These are phyloP conservation scores for Paralagenidium karlingii DNA, from an alignment of 352 stramenopile species.

Conservation along the genomic window DNA sequence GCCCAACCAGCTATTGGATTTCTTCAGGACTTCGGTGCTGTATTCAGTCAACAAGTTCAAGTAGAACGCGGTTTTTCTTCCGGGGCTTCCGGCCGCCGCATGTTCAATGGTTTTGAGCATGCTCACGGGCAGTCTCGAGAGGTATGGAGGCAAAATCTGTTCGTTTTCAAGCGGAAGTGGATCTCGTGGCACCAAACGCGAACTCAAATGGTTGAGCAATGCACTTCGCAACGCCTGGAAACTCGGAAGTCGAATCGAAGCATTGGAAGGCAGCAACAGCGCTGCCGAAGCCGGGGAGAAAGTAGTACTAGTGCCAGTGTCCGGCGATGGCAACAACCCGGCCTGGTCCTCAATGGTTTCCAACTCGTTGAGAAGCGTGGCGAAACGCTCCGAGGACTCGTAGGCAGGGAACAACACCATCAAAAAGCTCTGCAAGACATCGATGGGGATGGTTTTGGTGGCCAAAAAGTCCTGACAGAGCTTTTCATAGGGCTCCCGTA, in stretches of 20 bases:
- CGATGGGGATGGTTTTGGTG: too few species aligned
- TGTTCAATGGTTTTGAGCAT: neutral
- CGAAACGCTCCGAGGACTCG: conserved; percentile 11
- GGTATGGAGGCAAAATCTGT: too few species aligned
- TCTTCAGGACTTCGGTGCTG: conserved; percentile 38
- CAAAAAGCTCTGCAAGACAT: conserved; percentile 17
- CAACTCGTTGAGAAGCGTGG: conserved; percentile 9
- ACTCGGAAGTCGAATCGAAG: too few species aligned
- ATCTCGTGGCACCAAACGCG: too few species aligned
- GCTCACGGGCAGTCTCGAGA: neutral
- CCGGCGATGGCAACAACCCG: neutral
- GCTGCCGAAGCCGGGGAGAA: too few species aligned
- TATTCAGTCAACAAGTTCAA: conserved; percentile 25
- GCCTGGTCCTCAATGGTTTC: neutral
- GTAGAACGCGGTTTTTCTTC: conserved; percentile 2
- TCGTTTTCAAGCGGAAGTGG: too few species aligned
- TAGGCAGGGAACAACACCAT: conserved; percentile 22
- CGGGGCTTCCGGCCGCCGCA: conserved; percentile 1
- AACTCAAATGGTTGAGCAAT: conserved; percentile 1
- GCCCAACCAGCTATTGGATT: conserved; percentile 50
- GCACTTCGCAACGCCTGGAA: conserved; percentile 3
- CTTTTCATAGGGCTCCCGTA: conserved; percentile 13
- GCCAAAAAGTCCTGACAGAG: neutral
- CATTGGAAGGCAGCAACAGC: too few species aligned
- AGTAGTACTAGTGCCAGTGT: neutral